Evolutionary conservation across 2,329 filamentous ascomycete species (phyloP).

Genomic region (Phialophora chinensis): DNA sequence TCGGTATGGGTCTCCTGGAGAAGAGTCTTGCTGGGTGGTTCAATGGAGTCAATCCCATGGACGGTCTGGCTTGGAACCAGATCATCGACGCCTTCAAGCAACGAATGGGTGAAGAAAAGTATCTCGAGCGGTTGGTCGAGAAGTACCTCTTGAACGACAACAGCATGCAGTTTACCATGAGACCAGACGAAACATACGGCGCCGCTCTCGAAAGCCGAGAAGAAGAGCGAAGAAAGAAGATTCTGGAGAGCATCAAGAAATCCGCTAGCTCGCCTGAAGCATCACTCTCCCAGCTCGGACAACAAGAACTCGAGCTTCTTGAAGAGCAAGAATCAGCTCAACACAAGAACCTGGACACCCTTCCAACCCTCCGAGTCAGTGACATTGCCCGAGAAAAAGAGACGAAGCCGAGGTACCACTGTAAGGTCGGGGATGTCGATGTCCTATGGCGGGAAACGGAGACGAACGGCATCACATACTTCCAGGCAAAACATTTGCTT

Average conservation of each 20-base stretch:
- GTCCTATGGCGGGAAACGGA: conserved; percentile 91
- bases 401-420: conserved; percentile 68
- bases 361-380: conserved; percentile 84
- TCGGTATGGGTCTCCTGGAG: conserved; percentile 89
- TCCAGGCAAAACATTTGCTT: conserved; percentile 83
- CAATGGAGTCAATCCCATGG: conserved; percentile 90
- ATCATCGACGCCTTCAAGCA: conserved; percentile 82
- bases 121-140: conserved; percentile 82
- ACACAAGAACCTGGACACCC: conserved; percentile 80
- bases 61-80: conserved; percentile 89
- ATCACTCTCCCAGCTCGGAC: conserved; percentile 73
- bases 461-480: conserved; percentile 95
- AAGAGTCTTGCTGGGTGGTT: conserved; percentile 93
- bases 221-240: conserved; percentile 71
- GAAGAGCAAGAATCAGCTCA: conserved; percentile 83
- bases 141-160: conserved; percentile 90
- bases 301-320: conserved; percentile 79
- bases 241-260: conserved; percentile 57
- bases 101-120: conserved; percentile 71
- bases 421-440: conserved; percentile 65
- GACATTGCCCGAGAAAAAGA: conserved; percentile 86
- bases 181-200: conserved; percentile 76
- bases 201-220: conserved; percentile 79
- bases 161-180: conserved; percentile 92
- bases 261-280: conserved; percentile 73